These are phyloP conservation scores for Coemansia sp. DNA, from an alignment of 192 early-diverging fungal genomes.

Conservation along the genomic window DNA sequence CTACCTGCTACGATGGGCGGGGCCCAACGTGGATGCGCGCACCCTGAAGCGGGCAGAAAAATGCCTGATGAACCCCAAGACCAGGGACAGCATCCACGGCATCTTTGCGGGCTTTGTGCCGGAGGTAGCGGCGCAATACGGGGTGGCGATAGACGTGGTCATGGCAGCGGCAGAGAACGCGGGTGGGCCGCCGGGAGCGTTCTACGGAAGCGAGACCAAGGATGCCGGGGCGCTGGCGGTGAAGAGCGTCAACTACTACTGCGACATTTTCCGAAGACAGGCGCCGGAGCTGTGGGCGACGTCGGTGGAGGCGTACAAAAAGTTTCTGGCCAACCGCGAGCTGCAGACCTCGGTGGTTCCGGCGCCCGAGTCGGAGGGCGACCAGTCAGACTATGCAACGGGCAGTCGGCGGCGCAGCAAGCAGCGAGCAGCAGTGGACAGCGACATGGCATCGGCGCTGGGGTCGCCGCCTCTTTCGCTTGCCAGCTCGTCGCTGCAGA, in stretches of 20 bases:
- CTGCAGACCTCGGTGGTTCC: slow-evolving; percentile 13
- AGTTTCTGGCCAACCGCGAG: slow-evolving; percentile 28
- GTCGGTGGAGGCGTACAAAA: slow-evolving; percentile 38
- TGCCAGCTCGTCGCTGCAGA: slow-evolving; percentile 19
- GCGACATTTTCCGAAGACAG: slow-evolving; percentile 41
- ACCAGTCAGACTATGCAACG: slow-evolving; percentile 1
- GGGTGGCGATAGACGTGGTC: neutral
- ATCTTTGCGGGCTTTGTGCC: slow-evolving; percentile 30
- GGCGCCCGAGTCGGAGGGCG: neutral
- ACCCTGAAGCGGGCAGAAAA: slow-evolving; percentile 27
- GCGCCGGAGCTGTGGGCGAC: slow-evolving; percentile 32
- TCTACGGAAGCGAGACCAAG: too few relatives aligned
- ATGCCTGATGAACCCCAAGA: slow-evolving; percentile 46
- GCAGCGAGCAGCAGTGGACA: neutral
- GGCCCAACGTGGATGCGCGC: slow-evolving; percentile 24
- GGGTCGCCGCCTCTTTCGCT: slow-evolving; percentile 18
- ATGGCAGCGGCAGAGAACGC: too few relatives aligned
- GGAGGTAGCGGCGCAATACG: slow-evolving; percentile 11
- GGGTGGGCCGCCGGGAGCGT: too few relatives aligned
- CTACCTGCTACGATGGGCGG: slow-evolving; percentile 48
- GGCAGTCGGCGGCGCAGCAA: neutral
- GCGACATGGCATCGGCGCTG: neutral
- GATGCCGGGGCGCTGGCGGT: slow-evolving; percentile 12
- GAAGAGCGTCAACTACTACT: slow-evolving; percentile 52
- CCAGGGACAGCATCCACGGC: slow-evolving; percentile 43